Base-by-base conservation (phyloP, 805 yeast species). In the Candida nanaspora region DNA sequence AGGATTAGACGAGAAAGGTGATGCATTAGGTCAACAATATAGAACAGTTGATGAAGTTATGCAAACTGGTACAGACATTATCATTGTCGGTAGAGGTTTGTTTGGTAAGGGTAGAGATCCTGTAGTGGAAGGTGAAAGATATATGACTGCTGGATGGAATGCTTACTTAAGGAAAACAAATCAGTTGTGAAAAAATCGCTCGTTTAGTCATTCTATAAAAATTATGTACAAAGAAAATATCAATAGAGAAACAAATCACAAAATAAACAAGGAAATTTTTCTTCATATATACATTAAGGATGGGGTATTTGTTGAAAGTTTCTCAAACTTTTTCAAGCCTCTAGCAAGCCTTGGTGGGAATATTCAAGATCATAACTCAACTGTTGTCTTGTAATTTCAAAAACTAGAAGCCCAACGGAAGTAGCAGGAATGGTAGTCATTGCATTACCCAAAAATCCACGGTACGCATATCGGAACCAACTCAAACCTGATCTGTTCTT, bases 1-100 rank as follows among this genome's bases (percentile, higher is more conserved):
- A 31, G 98, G 98, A 3, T 72, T 93, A 39, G 98, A 91, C 57
- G 98, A 91, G 57, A 93, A 83, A 61, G 97, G 98, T 14, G 99
- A 93, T 59, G 78, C 82, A 1, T 72, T 93, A 46, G 99, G 99
- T 20, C 99, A 93, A 63, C 98, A 93, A 64, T 93, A 93, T 63
- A 76, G 98, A 61, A 80, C 96, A 5, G 98, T 91, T 3, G 78
- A 77, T 47, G 86, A 84, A 45, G 98, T 88, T 20, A 70, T 91
- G 11, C 57, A 75, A 13, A 77, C 83, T 1, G 98, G 98, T n/a
- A 74, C 95, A 2, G 99, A 93, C 61, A 76, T 93, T 39, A 89
- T 93, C 44, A 93, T 93, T 59, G 99, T 93, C n/a, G 99, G 99
- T 10, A 78, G 99, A 64, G 99, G 99, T 0, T 70, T 93, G 41